A percentile compares a stretch with the other conserved stretches of the same genome.
These are phyloP conservation scores for Aspergillus arachidicola DNA, from an alignment of 2,329 filamentous ascomycete genomes.

Conservation along the genomic window DNA sequence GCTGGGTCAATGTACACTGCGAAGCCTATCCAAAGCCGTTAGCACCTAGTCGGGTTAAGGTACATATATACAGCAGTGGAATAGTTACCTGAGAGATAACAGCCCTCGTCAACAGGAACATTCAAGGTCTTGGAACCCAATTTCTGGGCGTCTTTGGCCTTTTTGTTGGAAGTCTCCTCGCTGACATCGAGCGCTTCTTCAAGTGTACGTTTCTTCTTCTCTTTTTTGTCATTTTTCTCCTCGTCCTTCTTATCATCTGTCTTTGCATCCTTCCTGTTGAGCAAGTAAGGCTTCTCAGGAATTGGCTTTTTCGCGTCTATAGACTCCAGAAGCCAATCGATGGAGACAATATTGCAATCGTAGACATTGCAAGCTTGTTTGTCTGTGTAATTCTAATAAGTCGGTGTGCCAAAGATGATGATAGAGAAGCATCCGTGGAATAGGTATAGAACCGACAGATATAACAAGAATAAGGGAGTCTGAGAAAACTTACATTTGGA, in stretches of 20 bases:
- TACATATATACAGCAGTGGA: background rate
- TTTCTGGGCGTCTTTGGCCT: constrained; percentile 50
- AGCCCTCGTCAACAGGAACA: constrained; percentile 52
- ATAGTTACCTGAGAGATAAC: constrained; percentile 10
- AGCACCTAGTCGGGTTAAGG: background rate
- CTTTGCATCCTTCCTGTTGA: constrained; percentile 24
- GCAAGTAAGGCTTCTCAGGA: constrained; percentile 41
- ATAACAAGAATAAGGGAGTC: constrained; percentile 9
- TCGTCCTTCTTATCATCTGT: constrained; percentile 14
- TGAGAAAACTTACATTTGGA: constrained; percentile 36
- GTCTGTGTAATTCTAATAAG: constrained; percentile 57
- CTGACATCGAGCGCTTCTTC: constrained; percentile 25
- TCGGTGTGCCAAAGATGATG: background rate
- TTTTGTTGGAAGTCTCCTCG: constrained; percentile 20
- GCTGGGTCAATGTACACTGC: constrained; percentile 67
- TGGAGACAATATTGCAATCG: constrained; percentile 57
- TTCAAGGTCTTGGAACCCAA: constrained; percentile 45
- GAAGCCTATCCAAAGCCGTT: constrained; percentile 3
- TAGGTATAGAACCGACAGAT: background rate
- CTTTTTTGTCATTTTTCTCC: constrained; percentile 34
- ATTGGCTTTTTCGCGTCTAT: constrained; percentile 46
- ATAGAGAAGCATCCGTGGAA: background rate
- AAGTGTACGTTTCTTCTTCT: constrained; percentile 33
- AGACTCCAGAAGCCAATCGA: constrained; percentile 66
- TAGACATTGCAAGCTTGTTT: constrained; percentile 51